Conservation (phyloP, 495 filamentous ascomycete species). For the Amniculicola lignicola region DNA sequence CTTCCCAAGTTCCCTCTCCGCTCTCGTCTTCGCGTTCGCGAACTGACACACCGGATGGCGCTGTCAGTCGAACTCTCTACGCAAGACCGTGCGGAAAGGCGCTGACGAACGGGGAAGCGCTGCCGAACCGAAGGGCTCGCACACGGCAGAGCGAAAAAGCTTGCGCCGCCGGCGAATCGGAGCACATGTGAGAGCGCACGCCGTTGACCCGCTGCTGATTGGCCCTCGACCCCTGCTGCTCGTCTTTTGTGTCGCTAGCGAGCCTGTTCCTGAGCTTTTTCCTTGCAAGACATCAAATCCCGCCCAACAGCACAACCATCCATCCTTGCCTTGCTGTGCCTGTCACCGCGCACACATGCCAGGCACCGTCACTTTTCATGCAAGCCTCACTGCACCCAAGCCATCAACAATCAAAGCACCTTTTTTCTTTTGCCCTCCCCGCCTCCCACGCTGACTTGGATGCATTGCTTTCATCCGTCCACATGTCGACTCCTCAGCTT, state of each 20-base stretch:
- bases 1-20: neutral
- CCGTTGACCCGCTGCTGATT: conserved; percentile 29
- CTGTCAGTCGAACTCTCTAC: neutral
- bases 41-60: neutral
- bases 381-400: conserved; percentile 4
- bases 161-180: conserved; percentile 22
- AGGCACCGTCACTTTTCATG: conserved; percentile 18
- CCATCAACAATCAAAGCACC: too few relatives aligned
- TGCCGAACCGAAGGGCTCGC: neutral
- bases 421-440: neutral
- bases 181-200: neutral
- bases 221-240: conserved; percentile 6
- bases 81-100: neutral
- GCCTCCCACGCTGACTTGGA: too few relatives aligned
- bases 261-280: conserved; percentile 13
- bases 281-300: conserved; percentile 5
- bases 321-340: conserved; percentile 7
- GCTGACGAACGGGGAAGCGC: neutral
- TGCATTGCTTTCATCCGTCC: too few relatives aligned
- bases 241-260: neutral
- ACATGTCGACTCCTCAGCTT: too few relatives aligned
- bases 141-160: conserved; percentile 4
- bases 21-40: neutral
- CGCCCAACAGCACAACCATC: neutral
- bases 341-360: conserved; percentile 27